A percentile compares a stretch with the other conserved stretches of the same genome.
Evolutionary conservation across 2,329 filamentous ascomycete species (phyloP).

Genomic region (Chrysoporthe austroafricana): DNA sequence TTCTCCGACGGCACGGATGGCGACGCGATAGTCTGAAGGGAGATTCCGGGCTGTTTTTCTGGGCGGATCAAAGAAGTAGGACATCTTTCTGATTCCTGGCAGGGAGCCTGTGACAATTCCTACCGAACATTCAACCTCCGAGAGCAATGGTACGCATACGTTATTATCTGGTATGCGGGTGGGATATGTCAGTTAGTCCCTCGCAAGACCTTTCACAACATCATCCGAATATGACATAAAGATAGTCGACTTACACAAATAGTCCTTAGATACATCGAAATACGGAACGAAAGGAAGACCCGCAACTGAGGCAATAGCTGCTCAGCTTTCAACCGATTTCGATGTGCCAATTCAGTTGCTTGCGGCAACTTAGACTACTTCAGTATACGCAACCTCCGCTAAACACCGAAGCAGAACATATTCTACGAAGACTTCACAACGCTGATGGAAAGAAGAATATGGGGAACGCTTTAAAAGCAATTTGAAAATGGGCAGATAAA

Average conservation of each 20-base stretch:
- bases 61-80: constrained; percentile 1
- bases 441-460: too few species aligned
- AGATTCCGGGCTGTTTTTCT: not conserved
- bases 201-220: not conserved
- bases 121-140: not conserved
- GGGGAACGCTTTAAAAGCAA: too few species aligned
- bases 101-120: not conserved
- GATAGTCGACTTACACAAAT: not conserved
- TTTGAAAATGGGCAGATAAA: too few species aligned
- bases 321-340: too few species aligned
- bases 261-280: not conserved
- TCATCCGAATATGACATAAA: not conserved
- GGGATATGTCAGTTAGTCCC: not conserved
- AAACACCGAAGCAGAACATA: too few species aligned
- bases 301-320: too few species aligned
- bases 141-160: constrained; percentile 1
- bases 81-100: constrained; percentile 3
- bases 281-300: constrained; percentile 4
- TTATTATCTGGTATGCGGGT: not conserved
- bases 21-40: not conserved
- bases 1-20: too few species aligned
- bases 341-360: too few species aligned
- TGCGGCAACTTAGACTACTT: too few species aligned
- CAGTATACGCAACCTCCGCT: too few species aligned
- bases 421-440: too few species aligned